Evolutionary conservation across 2,329 filamentous ascomycete species (phyloP), one percentile per base, ranked within the genome.

Genomic region (Sporothrix brasiliensis): DNA sequence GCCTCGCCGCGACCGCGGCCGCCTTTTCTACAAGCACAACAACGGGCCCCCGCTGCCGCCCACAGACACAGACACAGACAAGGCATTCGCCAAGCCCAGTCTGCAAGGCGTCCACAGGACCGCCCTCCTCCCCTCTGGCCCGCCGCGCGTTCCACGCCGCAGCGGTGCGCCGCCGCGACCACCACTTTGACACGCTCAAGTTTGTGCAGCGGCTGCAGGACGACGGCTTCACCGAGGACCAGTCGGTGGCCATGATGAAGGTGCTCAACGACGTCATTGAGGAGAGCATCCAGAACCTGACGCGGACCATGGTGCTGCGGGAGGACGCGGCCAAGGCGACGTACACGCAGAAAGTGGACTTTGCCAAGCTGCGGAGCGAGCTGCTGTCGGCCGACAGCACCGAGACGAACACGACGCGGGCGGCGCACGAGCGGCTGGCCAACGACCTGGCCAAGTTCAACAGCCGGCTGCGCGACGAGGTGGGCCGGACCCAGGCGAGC

Each of bases 211-310:
- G 92, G 68, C 84, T 99, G 53, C 90, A 94, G 79, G 88, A 88
- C 74, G 95, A 99, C 79, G 95, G 95, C 0, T 97, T 98, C 79
- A 97, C 93, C 30, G 94, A 98, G 80, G 91, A 94, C 75, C 95
- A 99, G 81, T 90, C 94, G 2, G 93, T 93, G 34, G 94, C 95
- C n/a, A 95, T 97, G 91, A 98, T 99, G 95, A 92, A 92, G 79
- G 92, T 98, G 7, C 84, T 99, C 52, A 94, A 93, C 80, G 94
- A 98, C 79, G 94, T 98, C 11, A 97, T 99, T 74, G 92, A 98
- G 79, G 95, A 99, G 82, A 92, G 92, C 79, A 98, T 99, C 76
- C 94, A 97, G 79, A 98, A 98, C 80, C 86, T 99, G 66, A 98
- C 94, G 0, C 90, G 94, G 74, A 98, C 94, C 19, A 99, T 99